Evolutionary conservation across 2,329 filamentous ascomycete species (phyloP), one percentile per base, ranked within the genome.

Genomic region (Microsporum canis): DNA sequence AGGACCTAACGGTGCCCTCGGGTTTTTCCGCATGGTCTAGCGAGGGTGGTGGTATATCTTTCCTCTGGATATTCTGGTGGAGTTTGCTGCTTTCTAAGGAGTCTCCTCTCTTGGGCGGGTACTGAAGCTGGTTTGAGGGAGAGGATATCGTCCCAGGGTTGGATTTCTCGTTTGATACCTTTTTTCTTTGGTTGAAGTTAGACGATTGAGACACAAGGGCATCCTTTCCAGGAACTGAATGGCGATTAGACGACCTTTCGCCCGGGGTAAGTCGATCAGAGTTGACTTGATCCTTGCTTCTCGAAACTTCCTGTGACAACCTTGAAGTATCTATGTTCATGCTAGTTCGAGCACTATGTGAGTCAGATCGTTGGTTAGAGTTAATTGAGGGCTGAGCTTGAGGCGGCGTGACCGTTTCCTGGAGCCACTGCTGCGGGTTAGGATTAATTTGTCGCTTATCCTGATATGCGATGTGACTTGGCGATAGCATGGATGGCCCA

Each of bases 401-500:
- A 5, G 62, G 60, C n/a, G 61, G 65, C 27, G 60, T 62, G 6
- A 59, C 39, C 3, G 66, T 69, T 31, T 71, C 67, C 63, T 69
- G 67, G 39, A 70, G 69, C 67, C 69, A 71, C 23, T 67, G 69
- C 43, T 61, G 59, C 6, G 67, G 55, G 38, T 70, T 70, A 12
- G 58, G 57, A 2, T 84, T 83, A 0, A 85, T 85, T 3, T 88
- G 83, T 1, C 84, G 84, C 73, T 91, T 94, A 68, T 95, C 89
- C 71, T 95, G 90, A 71, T 91, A 95, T 27, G 90, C 88, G 68
- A 95, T 95, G 69, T 96, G 91, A n/a, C 67, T 66, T 17, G 51
- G 51, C 47, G 66, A 66, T n/a, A 60, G 36, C 23, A 65, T 64
- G n/a, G 36, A 5, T 10, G 36, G n/a, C 7, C 36, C 36, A 8